Percentiles rank a stretch among this genome's conserved stretches.
Conservation (phyloP, 2,329 filamentous ascomycete genomes). For the Microascus cirrosus region DNA sequence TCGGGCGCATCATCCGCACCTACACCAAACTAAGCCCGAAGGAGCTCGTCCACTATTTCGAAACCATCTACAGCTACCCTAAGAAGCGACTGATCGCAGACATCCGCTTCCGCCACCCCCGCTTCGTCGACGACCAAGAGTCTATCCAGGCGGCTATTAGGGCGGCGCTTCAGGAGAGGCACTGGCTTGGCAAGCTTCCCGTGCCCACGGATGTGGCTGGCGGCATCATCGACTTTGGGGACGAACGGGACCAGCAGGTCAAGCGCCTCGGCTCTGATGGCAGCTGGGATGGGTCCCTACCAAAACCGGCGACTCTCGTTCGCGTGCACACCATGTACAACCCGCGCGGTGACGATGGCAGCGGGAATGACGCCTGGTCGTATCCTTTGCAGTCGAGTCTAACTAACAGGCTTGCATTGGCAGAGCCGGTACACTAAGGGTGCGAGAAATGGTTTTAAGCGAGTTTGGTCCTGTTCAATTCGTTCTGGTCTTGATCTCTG, state of each 20-base stretch:
- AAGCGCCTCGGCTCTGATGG: constrained; percentile 20
- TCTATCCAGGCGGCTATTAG: constrained; percentile 27
- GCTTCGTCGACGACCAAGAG: constrained; percentile 32
- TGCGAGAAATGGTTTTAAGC: background rate
- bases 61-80: constrained; percentile 32
- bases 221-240: constrained; percentile 29
- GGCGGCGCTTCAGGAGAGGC: constrained; percentile 24
- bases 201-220: constrained; percentile 22
- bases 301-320: constrained; percentile 15
- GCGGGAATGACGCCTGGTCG: constrained; percentile 4
- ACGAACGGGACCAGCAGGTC: constrained; percentile 21
- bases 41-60: constrained; percentile 36
- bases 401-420: constrained; percentile 1
- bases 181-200: constrained; percentile 18
- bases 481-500: background rate
- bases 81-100: constrained; percentile 30
- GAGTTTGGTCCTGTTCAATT: background rate
- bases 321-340: constrained; percentile 23
- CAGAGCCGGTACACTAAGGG: background rate
- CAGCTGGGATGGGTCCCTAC: constrained; percentile 23
- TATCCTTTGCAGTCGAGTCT: background rate
- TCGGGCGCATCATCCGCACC: constrained; percentile 28
- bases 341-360: constrained; percentile 27
- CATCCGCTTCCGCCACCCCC: constrained; percentile 25
- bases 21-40: constrained; percentile 38